Evolutionary conservation across 352 stramenopile genomes (phyloP).

Genomic region (Phytophthora tubulina): DNA sequence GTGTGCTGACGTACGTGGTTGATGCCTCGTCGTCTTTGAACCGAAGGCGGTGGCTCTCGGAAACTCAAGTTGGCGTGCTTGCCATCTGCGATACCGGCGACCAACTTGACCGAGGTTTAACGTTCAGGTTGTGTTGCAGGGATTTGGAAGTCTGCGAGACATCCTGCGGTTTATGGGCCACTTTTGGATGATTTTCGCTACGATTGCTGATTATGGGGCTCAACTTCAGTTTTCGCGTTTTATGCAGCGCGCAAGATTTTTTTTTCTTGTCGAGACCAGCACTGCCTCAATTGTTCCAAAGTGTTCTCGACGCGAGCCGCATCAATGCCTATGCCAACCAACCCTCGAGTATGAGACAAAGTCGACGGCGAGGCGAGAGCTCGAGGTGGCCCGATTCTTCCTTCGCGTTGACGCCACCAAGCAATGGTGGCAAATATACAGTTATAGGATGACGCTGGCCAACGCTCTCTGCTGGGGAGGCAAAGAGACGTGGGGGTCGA

Average conservation of each 20-base stretch:
- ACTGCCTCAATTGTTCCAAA: neutral
- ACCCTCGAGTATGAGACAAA: constrained; percentile 13
- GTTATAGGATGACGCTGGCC: neutral
- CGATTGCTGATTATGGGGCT: constrained; percentile 28
- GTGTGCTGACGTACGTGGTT: constrained; percentile 3
- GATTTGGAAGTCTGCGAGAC: constrained; percentile 2
- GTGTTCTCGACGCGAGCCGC: no score
- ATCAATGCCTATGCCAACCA: neutral
- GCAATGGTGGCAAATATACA: neutral
- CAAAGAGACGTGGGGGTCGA: constrained; percentile 4
- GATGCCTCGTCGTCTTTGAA: constrained; percentile 27
- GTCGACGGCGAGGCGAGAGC: neutral
- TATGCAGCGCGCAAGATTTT: constrained; percentile 30
- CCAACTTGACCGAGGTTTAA: neutral
- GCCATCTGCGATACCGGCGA: constrained; percentile 22
- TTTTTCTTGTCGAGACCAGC: constrained; percentile 22
- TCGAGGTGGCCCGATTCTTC: neutral
- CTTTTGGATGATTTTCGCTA: neutral
- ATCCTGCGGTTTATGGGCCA: neutral
- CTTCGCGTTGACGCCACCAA: constrained; percentile 7
- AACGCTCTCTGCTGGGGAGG: constrained; percentile 4
- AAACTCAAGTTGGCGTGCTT: constrained; percentile 35
- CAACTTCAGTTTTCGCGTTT: constrained; percentile 41
- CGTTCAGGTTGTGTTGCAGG: no score
- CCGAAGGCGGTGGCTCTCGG: constrained; percentile 9